Evolutionary conservation across 2,329 filamentous ascomycete genomes (phyloP), one percentile per base, ranked within the genome.

Genomic region (Botrytis elliptica): DNA sequence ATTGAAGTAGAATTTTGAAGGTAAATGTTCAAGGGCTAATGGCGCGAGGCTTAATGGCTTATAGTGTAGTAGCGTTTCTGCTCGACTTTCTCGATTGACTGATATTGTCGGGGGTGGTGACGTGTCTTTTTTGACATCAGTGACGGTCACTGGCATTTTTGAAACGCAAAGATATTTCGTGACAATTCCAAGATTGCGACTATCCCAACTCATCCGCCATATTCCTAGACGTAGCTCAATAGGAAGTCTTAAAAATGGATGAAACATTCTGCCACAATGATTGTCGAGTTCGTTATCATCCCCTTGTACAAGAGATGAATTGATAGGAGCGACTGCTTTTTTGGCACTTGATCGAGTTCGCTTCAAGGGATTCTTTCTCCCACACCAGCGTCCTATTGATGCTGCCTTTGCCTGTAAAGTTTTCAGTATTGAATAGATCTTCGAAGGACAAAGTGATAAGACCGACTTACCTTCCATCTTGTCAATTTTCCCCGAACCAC

Each of bases 361-460:
- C 12, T 20, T 18, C 10, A 46, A 44, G 2, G 5, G 25, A 4
- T 64, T 18, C 4, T 20, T 29, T 44, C n/a, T 44, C 8, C 4
- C 2, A 33, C 9, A 22, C n/a, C n/a, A 64, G 42, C 9, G 18
- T 22, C n/a, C n/a, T 44, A 29, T 64, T 44, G n/a, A 12, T 3
- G 3, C 42, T 2, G 18, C 10, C 3, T 14, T 33, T 3, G 4
- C 4, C n/a, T 64, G 25, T n/a, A 64, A 4, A 20, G 4, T 20
- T 6, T 7, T 29, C 1, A 33, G 18, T 33, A 10, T 33, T 64
- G 9, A 0, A 42, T 46, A 33, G 33, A 33, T 16, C 1, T 0
- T 44, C 16, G 6, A 20, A 10, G 14, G 10, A 2, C 1, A 14
- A 38, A 22, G 0, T 12, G 7, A 7, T 0, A 25, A 20, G 2